phyloP scores from a whole-genome alignment of 2,329 filamentous ascomycete genomes.

The Fusarium odoratissimum region DNA sequence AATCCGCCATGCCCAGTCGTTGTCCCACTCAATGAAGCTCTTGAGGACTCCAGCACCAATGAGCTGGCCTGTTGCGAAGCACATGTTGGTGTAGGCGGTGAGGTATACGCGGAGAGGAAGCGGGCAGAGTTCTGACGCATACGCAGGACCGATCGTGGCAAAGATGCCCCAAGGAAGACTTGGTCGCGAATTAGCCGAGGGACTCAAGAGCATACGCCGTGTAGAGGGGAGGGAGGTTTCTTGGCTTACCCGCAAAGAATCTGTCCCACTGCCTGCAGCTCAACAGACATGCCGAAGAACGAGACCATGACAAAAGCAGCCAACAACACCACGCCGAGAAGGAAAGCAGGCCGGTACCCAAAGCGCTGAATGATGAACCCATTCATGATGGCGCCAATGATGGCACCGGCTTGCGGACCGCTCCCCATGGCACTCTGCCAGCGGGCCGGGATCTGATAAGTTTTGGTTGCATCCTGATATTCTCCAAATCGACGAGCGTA shows the following conservation, averaged over 20 bases:
- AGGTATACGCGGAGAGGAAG: neutral
- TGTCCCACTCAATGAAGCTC: neutral
- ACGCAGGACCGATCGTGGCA: neutral
- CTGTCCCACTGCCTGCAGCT: neutral
- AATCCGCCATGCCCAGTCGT: neutral
- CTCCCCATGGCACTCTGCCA: neutral
- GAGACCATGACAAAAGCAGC: neutral
- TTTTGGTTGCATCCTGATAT: neutral
- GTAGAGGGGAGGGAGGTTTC: neutral
- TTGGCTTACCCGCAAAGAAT: neutral
- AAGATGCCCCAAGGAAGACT: neutral
- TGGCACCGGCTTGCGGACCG: neutral
- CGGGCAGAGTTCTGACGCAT: neutral
- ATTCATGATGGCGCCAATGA: neutral
- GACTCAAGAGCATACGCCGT: neutral
- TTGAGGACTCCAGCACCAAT: neutral
- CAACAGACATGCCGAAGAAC: neutral
- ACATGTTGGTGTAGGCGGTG: neutral
- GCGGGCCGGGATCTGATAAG: neutral
- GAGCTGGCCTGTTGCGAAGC: neutral
- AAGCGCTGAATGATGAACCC: neutral
- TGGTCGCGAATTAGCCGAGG: accelerated
- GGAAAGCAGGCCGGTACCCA: neutral
- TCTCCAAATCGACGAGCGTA: neutral
- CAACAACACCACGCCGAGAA: neutral